Base-by-base conservation (phyloP, 495 filamentous ascomycete genomes). In the Penicillium ucsense region DNA sequence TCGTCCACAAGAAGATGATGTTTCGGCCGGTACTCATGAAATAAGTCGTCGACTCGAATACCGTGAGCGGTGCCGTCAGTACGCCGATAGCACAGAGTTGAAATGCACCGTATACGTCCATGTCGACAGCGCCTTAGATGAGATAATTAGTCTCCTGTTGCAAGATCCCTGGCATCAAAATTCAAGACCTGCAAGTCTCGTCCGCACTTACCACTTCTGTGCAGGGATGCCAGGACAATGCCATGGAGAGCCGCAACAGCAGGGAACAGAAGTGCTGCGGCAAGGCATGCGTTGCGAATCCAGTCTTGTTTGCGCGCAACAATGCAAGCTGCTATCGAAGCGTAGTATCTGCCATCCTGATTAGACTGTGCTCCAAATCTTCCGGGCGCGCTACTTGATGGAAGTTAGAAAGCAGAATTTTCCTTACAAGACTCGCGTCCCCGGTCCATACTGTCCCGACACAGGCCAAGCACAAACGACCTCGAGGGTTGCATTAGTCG, bases 91-190 rank as follows among this genome's bases (percentile, higher is more conserved):
- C 70, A 49, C 80, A 83, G 5, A 81, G 56, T 50, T 83, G 79
- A 41, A 83, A 80, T 12, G 79, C 76, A 2, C 80, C 80, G 31
- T 77, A 83, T 4, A 83, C 62, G 54, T 83, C 80, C 78, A 83
- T 78, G 52, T 83, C 80, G 12, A 82, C 67, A 35, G 76, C 78
- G 31, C 62, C 77, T 80, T 43, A 34, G 6, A 30, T 20, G 20
- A 20, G 2, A 38, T 4, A 32, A 10, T 53, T 20, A 53, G 50
- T 28, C 9, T 6, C 10, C 20, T 20, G 20, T 29, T 37, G 37
- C 38, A 31, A 32, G 1, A 8, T 2, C 7, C 7, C 30, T n/a
- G n/a, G 31, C n/a, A 9, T 6, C 0, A 7, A 3, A 10, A 37
- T 8, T 10, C 20, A 20, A 20, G 20, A 20, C 43, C 10, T 4